A percentile compares a stretch with the other conserved stretches of the same genome.
phyloP scores from a whole-genome alignment of 2,329 filamentous ascomycete species.

The Corynespora cassiicola region DNA sequence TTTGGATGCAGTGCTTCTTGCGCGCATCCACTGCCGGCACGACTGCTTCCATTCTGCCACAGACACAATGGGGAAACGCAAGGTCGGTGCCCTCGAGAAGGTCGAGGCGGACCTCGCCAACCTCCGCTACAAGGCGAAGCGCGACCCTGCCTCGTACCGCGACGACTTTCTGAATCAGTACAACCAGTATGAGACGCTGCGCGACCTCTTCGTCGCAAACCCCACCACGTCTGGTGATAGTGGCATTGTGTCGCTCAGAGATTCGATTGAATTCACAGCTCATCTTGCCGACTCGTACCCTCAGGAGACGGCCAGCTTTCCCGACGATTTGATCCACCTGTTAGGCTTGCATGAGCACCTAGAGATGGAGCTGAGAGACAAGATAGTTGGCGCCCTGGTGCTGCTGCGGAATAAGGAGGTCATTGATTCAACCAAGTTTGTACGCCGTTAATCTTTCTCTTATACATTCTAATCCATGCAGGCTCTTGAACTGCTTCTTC shows the following conservation, averaged over 20 bases:
- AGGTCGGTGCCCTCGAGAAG: constrained; percentile 92
- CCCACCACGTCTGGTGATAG: constrained; percentile 79
- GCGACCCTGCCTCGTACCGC: constrained; percentile 87
- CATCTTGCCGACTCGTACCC: constrained; percentile 96
- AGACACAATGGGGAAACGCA: constrained; percentile 81
- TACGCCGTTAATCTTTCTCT: constrained; percentile 1
- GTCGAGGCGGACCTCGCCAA: constrained; percentile 78
- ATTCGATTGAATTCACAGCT: constrained; percentile 90
- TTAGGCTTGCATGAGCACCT: constrained; percentile 78
- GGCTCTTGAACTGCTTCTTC: constrained; percentile 87
- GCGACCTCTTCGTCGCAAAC: constrained; percentile 87
- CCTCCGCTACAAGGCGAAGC: constrained; percentile 88
- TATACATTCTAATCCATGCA: constrained; percentile 11
- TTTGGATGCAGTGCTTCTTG: background rate
- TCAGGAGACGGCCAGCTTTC: constrained; percentile 76
- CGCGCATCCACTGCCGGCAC: background rate
- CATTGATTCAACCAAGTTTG: constrained; percentile 76
- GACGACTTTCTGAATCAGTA: constrained; percentile 90
- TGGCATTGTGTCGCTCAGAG: constrained; percentile 82
- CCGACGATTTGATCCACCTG: constrained; percentile 81
- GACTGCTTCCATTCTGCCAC: constrained; percentile 5
- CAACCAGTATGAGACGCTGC: constrained; percentile 88
- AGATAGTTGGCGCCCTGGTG: constrained; percentile 89
- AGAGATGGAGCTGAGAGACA: constrained; percentile 86
- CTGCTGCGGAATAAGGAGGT: constrained; percentile 90